These are phyloP conservation scores for Suillus hirtellus DNA, from an alignment of 768 basidiomycete species.

Conservation along the genomic window DNA sequence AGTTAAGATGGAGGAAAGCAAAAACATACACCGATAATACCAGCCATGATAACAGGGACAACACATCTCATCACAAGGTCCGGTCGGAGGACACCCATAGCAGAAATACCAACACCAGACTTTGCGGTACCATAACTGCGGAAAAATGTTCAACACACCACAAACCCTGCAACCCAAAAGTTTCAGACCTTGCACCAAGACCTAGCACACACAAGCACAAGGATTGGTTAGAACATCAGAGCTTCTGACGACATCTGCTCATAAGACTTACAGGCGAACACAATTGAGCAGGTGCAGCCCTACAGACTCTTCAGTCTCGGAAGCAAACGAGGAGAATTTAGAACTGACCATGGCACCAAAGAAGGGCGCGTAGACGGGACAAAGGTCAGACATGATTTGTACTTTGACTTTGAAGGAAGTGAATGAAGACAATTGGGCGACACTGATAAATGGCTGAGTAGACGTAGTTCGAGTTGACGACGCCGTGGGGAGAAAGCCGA, in stretches of 20 bases:
- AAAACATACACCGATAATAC: constrained; percentile 92
- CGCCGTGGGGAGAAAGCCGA: constrained; percentile 22
- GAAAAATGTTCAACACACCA: not conserved
- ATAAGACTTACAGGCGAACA: constrained; percentile 85
- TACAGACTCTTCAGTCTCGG: constrained; percentile 32
- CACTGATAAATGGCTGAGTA: not conserved
- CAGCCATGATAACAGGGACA: constrained; percentile 98
- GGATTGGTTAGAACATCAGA: constrained; percentile 2
- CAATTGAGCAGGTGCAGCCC: constrained; percentile 96
- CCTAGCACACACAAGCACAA: constrained; percentile 41
- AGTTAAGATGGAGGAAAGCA: not conserved
- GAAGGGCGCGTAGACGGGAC: constrained; percentile 96
- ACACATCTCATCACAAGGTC: constrained; percentile 99
- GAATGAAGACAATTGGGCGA: constrained; percentile 6
- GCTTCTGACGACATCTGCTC: not conserved
- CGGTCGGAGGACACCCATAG: constrained; percentile 96
- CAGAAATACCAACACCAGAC: constrained; percentile 96
- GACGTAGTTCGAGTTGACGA: constrained; percentile 10
- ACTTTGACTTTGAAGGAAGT: constrained; percentile 11
- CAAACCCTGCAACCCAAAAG: not conserved
- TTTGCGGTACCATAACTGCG: constrained; percentile 98
- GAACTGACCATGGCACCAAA: constrained; percentile 90
- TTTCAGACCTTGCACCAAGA: constrained; percentile 79
- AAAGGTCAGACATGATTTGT: constrained; percentile 68
- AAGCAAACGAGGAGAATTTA: not conserved